These are phyloP conservation scores for Neoarthrinium moseri DNA, from an alignment of 2,329 filamentous ascomycete genomes.

Conservation along the genomic window DNA sequence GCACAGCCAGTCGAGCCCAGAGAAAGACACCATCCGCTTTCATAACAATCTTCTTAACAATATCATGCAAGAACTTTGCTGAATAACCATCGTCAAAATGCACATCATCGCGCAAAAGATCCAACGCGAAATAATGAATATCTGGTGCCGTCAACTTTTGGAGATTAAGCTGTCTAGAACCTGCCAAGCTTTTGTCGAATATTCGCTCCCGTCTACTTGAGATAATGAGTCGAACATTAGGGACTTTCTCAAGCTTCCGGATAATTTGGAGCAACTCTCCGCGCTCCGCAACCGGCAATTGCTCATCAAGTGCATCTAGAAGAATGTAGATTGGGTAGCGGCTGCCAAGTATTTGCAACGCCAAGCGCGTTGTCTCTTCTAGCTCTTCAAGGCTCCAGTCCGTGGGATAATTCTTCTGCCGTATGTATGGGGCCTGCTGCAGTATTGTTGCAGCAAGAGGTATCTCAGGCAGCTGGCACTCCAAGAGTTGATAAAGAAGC, in stretches of 20 bases:
- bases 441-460: neutral
- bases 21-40: neutral
- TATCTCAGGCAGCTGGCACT: neutral
- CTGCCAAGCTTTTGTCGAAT: neutral
- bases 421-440: neutral
- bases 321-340: neutral
- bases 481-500: neutral
- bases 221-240: neutral
- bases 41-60: rapidly evolving
- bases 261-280: neutral
- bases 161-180: neutral
- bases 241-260: neutral
- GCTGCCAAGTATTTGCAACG: neutral
- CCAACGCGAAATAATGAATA: neutral
- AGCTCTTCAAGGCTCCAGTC: neutral
- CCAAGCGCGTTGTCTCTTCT: neutral
- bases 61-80: neutral
- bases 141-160: neutral
- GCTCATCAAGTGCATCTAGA: neutral
- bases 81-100: neutral
- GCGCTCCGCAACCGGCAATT: neutral
- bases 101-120: neutral
- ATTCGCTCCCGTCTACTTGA: neutral
- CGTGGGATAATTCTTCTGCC: neutral
- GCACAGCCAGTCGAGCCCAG: neutral